These are phyloP conservation scores for Canariomyces notabilis DNA, from an alignment of 2,329 filamentous ascomycete genomes.

Conservation along the genomic window DNA sequence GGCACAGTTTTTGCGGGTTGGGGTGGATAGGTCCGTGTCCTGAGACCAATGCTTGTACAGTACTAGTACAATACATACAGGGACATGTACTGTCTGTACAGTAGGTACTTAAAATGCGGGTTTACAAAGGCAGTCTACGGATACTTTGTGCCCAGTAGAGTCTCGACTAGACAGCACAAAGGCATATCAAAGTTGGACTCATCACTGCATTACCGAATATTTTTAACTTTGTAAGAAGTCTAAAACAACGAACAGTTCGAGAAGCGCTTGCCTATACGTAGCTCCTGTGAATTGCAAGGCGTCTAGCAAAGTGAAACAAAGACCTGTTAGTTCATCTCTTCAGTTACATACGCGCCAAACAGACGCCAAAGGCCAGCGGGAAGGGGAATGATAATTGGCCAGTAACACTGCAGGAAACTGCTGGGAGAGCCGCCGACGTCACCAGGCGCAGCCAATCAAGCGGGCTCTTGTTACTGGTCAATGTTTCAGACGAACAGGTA, in stretches of 20 bases:
- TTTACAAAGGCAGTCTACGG: too few relatives aligned
- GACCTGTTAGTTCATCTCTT: background rate
- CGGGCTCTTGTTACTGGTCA: background rate
- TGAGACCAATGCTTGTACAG: too few relatives aligned
- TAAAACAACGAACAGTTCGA: background rate
- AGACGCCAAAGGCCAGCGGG: background rate
- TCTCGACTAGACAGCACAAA: too few relatives aligned
- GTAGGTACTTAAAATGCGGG: too few relatives aligned
- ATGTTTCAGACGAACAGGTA: constrained; percentile 13
- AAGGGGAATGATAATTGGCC: background rate
- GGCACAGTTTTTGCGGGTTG: too few relatives aligned
- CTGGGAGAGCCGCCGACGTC: constrained; percentile 14
- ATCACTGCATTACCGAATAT: too few relatives aligned
- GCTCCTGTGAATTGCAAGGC: background rate
- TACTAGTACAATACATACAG: too few relatives aligned
- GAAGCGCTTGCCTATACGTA: constrained; percentile 7
- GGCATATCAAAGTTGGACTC: too few relatives aligned
- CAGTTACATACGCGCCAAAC: too few relatives aligned
- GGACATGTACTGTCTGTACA: too few relatives aligned
- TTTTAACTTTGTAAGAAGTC: background rate
- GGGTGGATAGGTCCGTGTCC: too few relatives aligned
- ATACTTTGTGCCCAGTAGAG: too few relatives aligned
- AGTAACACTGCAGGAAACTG: background rate
- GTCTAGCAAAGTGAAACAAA: background rate
- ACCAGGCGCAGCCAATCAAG: constrained; percentile 4